These are phyloP conservation scores for Senecio squalidus DNA, from an alignment of 140 eudicot genomes.

Conservation along the genomic window DNA sequence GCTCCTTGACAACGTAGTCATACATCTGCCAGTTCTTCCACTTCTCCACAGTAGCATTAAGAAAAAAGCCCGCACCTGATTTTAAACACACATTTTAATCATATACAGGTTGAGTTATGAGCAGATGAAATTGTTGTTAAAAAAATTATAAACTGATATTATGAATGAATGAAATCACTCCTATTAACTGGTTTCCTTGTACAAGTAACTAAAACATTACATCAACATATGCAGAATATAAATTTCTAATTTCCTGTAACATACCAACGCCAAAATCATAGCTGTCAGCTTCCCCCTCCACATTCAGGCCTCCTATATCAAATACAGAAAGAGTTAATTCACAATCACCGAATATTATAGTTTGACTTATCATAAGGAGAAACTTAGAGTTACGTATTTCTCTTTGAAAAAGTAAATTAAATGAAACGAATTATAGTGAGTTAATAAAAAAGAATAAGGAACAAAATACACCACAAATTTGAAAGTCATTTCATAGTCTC, in stretches of 20 bases:
- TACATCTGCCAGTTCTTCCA: constrained; percentile 99
- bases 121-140: background rate
- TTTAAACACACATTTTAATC: too few species aligned
- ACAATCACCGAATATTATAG: background rate
- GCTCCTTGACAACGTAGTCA: constrained; percentile 89
- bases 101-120: background rate
- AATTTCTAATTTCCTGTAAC: constrained; percentile 16
- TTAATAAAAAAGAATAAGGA: too few species aligned
- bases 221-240: constrained; percentile 10
- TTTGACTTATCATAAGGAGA: too few species aligned
- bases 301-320: constrained; percentile 82
- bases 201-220: constrained; percentile 1
- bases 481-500: background rate
- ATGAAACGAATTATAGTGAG: background rate
- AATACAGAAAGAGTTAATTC: constrained; percentile 1
- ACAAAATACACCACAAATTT: background rate
- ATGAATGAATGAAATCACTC: too few species aligned
- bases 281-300: constrained; percentile 98
- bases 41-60: constrained; percentile 88
- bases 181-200: too few species aligned
- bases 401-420: background rate
- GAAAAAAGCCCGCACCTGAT: constrained; percentile 97
- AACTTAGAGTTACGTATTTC: too few species aligned
- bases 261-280: constrained; percentile 97
- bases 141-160: too few species aligned